These are phyloP conservation scores for Paramecium sexaurelia DNA, from an alignment of 73 alveolate genomes.

Conservation along the genomic window DNA sequence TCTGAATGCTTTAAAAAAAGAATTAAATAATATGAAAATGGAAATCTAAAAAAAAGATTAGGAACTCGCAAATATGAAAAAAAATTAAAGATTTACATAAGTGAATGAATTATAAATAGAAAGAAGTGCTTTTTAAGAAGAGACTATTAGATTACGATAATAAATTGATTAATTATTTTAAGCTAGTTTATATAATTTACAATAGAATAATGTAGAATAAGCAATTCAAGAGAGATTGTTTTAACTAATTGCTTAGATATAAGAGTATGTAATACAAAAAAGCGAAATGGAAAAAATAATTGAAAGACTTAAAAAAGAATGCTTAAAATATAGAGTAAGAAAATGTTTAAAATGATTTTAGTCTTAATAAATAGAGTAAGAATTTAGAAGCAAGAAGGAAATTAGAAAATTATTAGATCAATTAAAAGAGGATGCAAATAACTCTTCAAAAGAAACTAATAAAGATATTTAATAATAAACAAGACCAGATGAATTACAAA, in stretches of 20 bases:
- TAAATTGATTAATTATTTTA: background rate
- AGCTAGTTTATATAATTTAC: conserved; percentile 15
- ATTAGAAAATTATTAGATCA: background rate
- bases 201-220: conserved; percentile 29
- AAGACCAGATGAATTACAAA: background rate
- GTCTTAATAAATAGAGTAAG: conserved; percentile 8
- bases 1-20: conserved; percentile 5
- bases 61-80: background rate
- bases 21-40: background rate
- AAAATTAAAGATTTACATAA: background rate
- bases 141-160: background rate
- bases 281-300: background rate
- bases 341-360: background rate
- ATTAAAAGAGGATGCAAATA: conserved; percentile 1
- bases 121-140: background rate
- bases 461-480: background rate
- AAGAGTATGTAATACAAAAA: background rate
- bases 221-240: background rate
- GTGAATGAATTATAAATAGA: conserved; percentile 19
- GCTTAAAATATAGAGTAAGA: background rate
- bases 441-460: background rate
- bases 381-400: conserved; percentile 1
- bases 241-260: background rate
- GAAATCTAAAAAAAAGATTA: background rate
- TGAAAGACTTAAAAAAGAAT: conserved; percentile 35